Evolutionary conservation across 169 alveolate species (phyloP).

Genomic region (Neospora caninum): DNA sequence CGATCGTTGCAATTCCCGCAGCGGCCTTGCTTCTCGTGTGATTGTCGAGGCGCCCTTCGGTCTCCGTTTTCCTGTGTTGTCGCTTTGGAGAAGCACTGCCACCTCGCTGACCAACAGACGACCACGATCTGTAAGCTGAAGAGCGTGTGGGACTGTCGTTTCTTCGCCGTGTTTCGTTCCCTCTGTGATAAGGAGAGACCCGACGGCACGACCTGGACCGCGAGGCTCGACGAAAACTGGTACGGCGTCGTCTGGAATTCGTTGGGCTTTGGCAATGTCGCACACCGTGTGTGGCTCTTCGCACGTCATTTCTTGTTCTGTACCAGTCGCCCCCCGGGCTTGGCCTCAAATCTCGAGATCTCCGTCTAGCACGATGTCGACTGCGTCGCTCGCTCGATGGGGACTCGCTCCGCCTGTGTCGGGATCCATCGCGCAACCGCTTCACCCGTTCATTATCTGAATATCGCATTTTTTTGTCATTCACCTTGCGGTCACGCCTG

Average conservation of each 20-base stretch:
- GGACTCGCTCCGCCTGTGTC: neutral
- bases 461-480: neutral
- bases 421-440: neutral
- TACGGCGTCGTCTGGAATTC: neutral
- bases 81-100: neutral
- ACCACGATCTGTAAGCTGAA: neutral
- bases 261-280: neutral
- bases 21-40: neutral
- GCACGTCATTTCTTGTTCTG: neutral
- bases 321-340: neutral
- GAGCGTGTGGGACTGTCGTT: neutral
- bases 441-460: neutral
- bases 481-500: too few species aligned
- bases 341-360: neutral
- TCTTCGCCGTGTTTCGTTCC: neutral
- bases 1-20: constrained; percentile 1
- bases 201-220: neutral
- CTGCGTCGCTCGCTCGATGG: neutral
- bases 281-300: neutral
- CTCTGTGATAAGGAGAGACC: neutral
- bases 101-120: neutral
- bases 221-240: neutral
- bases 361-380: neutral
- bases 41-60: neutral
- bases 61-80: neutral